These are phyloP conservation scores for Leccinum huronense DNA, from an alignment of 1,284 basidiomycete species.

Conservation along the genomic window DNA sequence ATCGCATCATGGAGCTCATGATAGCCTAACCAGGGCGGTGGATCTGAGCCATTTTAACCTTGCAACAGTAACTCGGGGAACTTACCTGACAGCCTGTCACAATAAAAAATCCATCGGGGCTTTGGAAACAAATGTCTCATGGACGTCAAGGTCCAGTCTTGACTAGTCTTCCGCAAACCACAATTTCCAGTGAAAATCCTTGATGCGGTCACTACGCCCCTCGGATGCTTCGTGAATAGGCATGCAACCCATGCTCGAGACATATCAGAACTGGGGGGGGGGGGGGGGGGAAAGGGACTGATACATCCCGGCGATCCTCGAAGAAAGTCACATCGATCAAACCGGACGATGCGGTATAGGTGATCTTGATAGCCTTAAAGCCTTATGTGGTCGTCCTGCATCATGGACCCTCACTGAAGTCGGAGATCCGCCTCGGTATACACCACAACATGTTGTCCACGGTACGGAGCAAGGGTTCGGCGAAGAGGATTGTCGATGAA, in stretches of 20 bases:
- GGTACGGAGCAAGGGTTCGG: slow-evolving; percentile 82
- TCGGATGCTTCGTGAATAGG: slow-evolving; percentile 91
- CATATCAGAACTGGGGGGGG: slow-evolving; percentile 68
- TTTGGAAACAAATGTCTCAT: slow-evolving; percentile 71
- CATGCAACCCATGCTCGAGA: slow-evolving; percentile 85
- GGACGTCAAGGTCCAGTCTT: slow-evolving; percentile 74
- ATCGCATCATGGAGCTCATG: slow-evolving; percentile 89
- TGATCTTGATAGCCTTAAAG: slow-evolving; percentile 87
- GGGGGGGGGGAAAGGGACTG: slow-evolving; percentile 66
- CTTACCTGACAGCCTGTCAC: slow-evolving; percentile 95
- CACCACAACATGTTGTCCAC: slow-evolving; percentile 75
- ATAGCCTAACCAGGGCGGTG: slow-evolving; percentile 63
- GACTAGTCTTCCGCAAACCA: slow-evolving; percentile 88
- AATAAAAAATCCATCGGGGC: slow-evolving; percentile 99
- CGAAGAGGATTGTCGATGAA: slow-evolving; percentile 91
- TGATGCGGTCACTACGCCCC: slow-evolving; percentile 89
- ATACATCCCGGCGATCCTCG: slow-evolving; percentile 78
- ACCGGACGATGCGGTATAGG: slow-evolving; percentile 53
- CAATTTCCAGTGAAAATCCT: slow-evolving; percentile 94
- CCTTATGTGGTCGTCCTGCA: slow-evolving; percentile 70
- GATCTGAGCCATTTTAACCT: slow-evolving; percentile 18
- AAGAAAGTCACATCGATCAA: slow-evolving; percentile 76
- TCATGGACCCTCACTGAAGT: slow-evolving; percentile 68
- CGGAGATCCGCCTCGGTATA: slow-evolving; percentile 46
- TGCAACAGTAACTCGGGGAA: slow-evolving; percentile 10